Evolutionary conservation across 345 rosid species (phyloP).

Genomic region (Moricandia arvensis): DNA sequence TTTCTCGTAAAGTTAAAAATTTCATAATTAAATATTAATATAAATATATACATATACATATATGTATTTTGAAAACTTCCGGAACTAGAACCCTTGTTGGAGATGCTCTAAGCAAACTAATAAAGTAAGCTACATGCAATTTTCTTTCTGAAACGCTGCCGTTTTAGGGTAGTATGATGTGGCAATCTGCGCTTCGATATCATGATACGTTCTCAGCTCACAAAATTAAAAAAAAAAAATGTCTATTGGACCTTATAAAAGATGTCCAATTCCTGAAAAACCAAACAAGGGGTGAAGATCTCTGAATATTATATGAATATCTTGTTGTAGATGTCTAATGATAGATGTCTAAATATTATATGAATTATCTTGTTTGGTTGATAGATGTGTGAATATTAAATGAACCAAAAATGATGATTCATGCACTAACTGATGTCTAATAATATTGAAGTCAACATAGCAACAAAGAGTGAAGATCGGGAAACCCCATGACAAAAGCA

Average conservation of each 20-base stretch:
- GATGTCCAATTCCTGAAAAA: not conserved
- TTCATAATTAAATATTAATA: too few species aligned
- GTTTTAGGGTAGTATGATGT: not conserved
- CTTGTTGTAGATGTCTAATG: not conserved
- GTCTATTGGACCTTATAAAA: not conserved
- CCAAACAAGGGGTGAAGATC: not conserved
- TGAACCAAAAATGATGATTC: not conserved
- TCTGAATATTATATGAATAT: not conserved
- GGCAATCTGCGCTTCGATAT: not conserved
- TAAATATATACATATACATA: too few species aligned
- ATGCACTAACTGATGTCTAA: not conserved
- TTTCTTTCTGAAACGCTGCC: not conserved
- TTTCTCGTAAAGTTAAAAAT: too few species aligned
- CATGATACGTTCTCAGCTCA: not conserved
- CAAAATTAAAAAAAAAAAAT: not conserved
- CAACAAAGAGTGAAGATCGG: slow-evolving; percentile 8
- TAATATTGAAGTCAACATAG: slow-evolving; percentile 22
- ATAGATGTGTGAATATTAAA: not conserved
- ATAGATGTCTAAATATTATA: not conserved
- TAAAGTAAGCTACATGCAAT: not conserved
- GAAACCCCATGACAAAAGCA: not conserved
- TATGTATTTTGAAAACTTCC: too few species aligned
- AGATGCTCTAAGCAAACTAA: too few species aligned
- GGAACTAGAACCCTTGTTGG: too few species aligned
- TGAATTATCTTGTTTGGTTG: not conserved